Conservation (phyloP, 441 rosid species). For the Corymbia calophylla region DNA sequence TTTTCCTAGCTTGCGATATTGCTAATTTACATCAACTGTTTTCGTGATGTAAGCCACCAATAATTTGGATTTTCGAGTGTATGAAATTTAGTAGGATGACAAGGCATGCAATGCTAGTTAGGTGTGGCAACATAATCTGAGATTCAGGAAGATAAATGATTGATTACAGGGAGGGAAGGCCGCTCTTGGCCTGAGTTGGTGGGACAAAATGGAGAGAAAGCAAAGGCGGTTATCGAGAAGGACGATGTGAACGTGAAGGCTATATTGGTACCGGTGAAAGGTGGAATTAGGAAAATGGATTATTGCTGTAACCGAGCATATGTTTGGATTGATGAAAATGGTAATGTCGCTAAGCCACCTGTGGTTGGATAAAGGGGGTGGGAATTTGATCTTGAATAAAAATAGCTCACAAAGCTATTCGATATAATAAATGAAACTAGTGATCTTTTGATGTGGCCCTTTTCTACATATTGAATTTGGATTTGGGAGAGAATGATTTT, state of each 20-base stretch:
- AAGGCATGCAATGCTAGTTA: neutral
- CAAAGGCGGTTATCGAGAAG: neutral
- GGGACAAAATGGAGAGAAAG: neutral
- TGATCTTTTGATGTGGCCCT: neutral
- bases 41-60: neutral
- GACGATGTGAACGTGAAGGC: neutral
- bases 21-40: neutral
- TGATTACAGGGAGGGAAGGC: neutral
- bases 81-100: neutral
- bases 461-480: neutral
- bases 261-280: neutral
- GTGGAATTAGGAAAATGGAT: neutral
- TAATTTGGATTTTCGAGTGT: neutral
- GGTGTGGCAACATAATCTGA: neutral
- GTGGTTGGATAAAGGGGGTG: neutral
- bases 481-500: no score
- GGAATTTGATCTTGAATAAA: neutral
- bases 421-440: neutral
- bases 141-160: neutral
- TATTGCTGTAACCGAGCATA: neutral
- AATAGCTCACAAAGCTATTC: neutral
- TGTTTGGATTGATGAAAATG: neutral
- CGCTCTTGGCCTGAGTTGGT: neutral
- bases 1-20: neutral
- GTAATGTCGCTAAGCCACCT: neutral